Base-by-base conservation (phyloP, 2,329 filamentous ascomycete species). In the Pseudocercospora vitis region DNA sequence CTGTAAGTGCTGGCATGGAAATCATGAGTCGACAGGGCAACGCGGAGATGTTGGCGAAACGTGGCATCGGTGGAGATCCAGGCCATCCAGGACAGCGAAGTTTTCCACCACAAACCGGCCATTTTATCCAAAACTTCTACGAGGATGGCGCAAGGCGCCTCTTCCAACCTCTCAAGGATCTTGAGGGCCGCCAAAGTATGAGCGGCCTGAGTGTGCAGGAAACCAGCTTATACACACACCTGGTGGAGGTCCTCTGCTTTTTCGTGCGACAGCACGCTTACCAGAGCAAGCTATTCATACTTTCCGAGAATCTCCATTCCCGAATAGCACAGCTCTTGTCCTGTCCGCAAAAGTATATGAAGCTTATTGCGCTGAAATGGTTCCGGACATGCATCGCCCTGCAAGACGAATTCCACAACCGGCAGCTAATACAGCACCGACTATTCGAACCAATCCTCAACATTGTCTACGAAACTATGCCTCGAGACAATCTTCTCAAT, bases 231-330 rank as follows among this genome's bases (percentile, higher is more conserved):
- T 95, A 91, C 71, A 86, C 85, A 16, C 94, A 96, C 69, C 78
- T 99, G 47, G 87, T 96, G 50, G 94, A 99, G 68, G 89, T 96
- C 23, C 80, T 97, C 47, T 91, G 88, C 69, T 97, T 95, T 75
- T 96, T 96, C 70, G 85, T 96, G 60, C 85, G 91, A 33, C 89
- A 95, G 67, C 92, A 97, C 72, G 82, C 87, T 33, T 85, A 89
- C 65, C 85, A 90, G 63, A 91, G 87, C 75, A 94, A 95, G 71
- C 88, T 85, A 66, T 96, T 96, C 67, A 87, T 97, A 21, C 78
- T 95, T 58, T 83, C 83, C 8, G 84, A 96, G 71, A 85, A 87
- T 53, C 78, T 97, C 39, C 84, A 88, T 6, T 81, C 85, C 57
- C 84, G 91, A 33, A 86, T 96, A 56, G 85, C 86, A 45, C 90